phyloP scores from a whole-genome alignment of 2,329 filamentous ascomycete genomes.

The Fusarium oligoseptatum region DNA sequence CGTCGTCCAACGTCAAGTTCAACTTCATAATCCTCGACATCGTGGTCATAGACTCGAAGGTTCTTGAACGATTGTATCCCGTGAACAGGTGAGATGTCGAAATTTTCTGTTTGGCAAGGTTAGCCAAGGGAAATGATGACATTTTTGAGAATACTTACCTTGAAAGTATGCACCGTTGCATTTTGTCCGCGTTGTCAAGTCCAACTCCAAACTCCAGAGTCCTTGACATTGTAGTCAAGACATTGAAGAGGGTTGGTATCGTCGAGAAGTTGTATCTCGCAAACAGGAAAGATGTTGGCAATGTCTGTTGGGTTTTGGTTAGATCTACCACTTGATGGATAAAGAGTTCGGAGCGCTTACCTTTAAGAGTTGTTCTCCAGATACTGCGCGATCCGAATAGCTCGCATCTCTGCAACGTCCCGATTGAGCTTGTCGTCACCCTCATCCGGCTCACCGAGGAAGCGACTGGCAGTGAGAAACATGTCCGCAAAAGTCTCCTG shows the following conservation, averaged over 20 bases:
- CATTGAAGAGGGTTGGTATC: background rate
- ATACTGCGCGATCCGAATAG: background rate
- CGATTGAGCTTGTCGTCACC: background rate
- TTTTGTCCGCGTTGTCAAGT: background rate
- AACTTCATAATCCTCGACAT: background rate
- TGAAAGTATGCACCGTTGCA: background rate
- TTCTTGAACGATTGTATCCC: background rate
- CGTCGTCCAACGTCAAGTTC: too few species aligned
- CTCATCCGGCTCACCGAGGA: background rate
- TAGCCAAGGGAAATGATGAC: background rate
- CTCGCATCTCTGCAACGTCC: background rate
- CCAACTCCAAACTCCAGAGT: background rate
- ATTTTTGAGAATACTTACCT: background rate
- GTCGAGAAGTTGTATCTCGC: background rate
- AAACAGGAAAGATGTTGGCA: background rate
- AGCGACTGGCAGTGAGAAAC: background rate
- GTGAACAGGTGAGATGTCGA: background rate
- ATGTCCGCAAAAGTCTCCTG: background rate
- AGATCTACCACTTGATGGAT: background rate
- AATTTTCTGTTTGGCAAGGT: background rate
- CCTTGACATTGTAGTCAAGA: background rate
- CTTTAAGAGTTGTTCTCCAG: background rate
- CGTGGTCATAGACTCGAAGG: background rate
- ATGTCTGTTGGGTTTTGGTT: background rate
- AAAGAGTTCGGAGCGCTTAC: background rate